These are phyloP conservation scores for Gymnopilus junonius DNA, from an alignment of 768 basidiomycete genomes.

Conservation along the genomic window DNA sequence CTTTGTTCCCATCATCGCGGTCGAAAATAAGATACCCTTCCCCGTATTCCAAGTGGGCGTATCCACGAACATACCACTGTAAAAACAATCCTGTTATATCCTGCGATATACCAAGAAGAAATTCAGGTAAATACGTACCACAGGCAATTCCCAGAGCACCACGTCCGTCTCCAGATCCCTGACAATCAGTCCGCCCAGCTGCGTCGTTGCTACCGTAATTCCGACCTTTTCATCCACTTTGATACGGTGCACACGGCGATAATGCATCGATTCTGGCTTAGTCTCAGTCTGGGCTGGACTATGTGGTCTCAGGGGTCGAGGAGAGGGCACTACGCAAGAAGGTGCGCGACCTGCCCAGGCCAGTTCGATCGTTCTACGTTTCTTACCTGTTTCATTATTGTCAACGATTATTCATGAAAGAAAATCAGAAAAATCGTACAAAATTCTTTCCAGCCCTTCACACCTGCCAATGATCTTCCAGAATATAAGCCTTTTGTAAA, in stretches of 20 bases:
- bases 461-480: slow-evolving; percentile 38
- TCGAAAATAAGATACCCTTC: slow-evolving; percentile 76
- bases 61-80: slow-evolving; percentile 53
- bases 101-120: background rate
- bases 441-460: slow-evolving; percentile 58
- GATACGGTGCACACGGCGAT: slow-evolving; percentile 64
- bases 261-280: slow-evolving; percentile 37
- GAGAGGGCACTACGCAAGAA: slow-evolving; percentile 29
- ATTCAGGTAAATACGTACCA: slow-evolving; percentile 37
- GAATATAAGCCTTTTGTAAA: slow-evolving; percentile 32
- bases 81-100: background rate
- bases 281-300: background rate
- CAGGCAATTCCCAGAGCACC: slow-evolving; percentile 66
- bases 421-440: slow-evolving; percentile 50
- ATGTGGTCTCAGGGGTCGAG: background rate
- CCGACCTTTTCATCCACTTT: slow-evolving; percentile 72
- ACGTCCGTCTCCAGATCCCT: slow-evolving; percentile 52
- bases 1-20: slow-evolving; percentile 56
- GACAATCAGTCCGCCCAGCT: slow-evolving; percentile 60
- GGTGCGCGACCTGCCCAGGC: slow-evolving; percentile 61
- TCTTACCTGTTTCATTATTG: slow-evolving; percentile 40
- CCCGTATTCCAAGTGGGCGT: slow-evolving; percentile 77
- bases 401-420: background rate
- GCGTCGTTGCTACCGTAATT: slow-evolving; percentile 61
- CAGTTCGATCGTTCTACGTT: slow-evolving; percentile 45